phyloP scores from a whole-genome alignment of 208 protist genomes.

The Kentomonas sorsogonicus region DNA sequence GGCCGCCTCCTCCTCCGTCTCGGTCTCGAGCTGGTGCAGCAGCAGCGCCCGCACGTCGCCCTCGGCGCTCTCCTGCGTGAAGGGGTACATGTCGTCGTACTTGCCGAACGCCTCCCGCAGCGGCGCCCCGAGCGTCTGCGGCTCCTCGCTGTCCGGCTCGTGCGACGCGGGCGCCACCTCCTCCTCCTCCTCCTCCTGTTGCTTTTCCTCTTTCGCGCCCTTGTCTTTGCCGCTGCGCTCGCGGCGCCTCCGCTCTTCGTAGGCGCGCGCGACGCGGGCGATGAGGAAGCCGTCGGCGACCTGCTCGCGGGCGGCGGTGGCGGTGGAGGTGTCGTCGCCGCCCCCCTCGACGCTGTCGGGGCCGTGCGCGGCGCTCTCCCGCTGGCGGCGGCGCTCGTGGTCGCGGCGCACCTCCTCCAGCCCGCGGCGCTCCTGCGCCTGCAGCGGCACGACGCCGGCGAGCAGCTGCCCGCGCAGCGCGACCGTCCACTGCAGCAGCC shows the following conservation, averaged over 20 bases:
- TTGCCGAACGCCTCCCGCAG: too few relatives aligned
- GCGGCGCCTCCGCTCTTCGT: too few relatives aligned
- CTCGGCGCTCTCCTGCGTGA: slow-evolving; percentile 18
- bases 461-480: background rate
- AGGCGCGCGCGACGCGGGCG: too few relatives aligned
- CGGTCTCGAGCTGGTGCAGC: slow-evolving; percentile 6
- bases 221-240: too few relatives aligned
- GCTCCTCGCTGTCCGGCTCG: too few relatives aligned
- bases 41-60: slow-evolving; percentile 4
- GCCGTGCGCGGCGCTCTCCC: background rate
- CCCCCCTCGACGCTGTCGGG: background rate
- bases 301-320: background rate
- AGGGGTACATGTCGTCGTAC: slow-evolving; percentile 20
- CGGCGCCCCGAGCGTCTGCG: too few relatives aligned
- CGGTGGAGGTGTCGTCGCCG: background rate
- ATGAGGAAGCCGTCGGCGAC: background rate
- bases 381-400: too few relatives aligned
- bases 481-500: too few relatives aligned
- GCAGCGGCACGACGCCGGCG: background rate
- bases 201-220: too few relatives aligned
- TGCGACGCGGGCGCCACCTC: slow-evolving; percentile 5
- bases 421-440: background rate
- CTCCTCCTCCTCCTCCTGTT: slow-evolving; percentile 1
- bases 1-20: slow-evolving; percentile 3
- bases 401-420: too few relatives aligned